A percentile compares a stretch with the other conserved stretches of the same genome.
Evolutionary conservation across 306 rosid species (phyloP).

Genomic region (Abrus precatorius): DNA sequence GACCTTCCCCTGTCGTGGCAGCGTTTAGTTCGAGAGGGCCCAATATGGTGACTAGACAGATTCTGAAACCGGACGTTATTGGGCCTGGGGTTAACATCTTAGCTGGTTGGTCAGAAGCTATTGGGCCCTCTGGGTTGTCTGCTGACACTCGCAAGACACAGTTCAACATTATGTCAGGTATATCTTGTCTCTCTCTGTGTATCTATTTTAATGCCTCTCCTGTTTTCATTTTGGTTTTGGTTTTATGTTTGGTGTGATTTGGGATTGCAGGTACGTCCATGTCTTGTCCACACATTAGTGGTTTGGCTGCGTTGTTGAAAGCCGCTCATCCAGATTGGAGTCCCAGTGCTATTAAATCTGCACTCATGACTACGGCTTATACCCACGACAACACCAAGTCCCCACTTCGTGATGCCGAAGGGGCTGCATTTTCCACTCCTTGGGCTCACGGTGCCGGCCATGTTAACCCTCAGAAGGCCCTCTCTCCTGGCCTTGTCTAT

Average conservation of each 20-base stretch:
- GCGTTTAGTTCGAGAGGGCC: slow-evolving; percentile 97
- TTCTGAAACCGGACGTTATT: slow-evolving; percentile 85
- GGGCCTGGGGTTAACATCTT: slow-evolving; percentile 92
- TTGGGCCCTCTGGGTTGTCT: slow-evolving; percentile 80
- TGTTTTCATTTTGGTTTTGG: not conserved
- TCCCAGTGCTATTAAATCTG: slow-evolving; percentile 93
- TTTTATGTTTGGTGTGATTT: not conserved
- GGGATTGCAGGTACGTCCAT: slow-evolving; percentile 78
- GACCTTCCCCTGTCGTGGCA: slow-evolving; percentile 92
- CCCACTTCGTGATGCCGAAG: slow-evolving; percentile 75
- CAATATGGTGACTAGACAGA: slow-evolving; percentile 79
- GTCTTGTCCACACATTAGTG: slow-evolving; percentile 98
- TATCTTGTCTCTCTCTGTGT: not conserved
- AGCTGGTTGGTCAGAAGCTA: slow-evolving; percentile 82
- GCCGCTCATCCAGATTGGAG: slow-evolving; percentile 99
- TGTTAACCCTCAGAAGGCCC: slow-evolving; percentile 80
- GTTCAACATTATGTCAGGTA: slow-evolving; percentile 98
- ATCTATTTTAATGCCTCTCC: not conserved
- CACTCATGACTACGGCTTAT: slow-evolving; percentile 90
- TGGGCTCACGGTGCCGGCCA: slow-evolving; percentile 93
- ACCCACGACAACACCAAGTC: slow-evolving; percentile 76
- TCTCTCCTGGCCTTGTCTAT: slow-evolving; percentile 86
- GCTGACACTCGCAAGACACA: slow-evolving; percentile 67
- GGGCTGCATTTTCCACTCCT: slow-evolving; percentile 66
- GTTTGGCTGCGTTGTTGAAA: slow-evolving; percentile 83